Percentiles rank a stretch among this genome's conserved stretches.
These are phyloP conservation scores for Cladosporium velox DNA, from an alignment of 2,329 filamentous ascomycete genomes.

Conservation along the genomic window DNA sequence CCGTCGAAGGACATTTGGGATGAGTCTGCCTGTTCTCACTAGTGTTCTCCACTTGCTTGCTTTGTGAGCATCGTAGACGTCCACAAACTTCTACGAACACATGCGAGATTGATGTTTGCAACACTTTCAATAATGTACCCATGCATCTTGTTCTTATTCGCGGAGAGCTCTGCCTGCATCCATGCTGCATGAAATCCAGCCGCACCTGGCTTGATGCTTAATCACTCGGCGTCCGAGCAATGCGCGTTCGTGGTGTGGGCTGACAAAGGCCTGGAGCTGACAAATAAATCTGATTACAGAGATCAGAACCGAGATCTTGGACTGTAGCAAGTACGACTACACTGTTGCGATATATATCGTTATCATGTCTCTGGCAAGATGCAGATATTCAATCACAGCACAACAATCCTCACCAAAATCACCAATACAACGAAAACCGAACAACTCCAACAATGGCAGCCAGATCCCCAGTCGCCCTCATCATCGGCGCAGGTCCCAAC, in stretches of 20 bases:
- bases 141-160: neutral
- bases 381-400: neutral
- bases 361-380: neutral
- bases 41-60: no score
- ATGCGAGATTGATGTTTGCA: neutral
- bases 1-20: no score
- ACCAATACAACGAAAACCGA: neutral
- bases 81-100: neutral
- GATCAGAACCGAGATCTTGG: neutral
- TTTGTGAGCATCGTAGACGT: neutral
- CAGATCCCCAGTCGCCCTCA: constrained; percentile 35
- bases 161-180: neutral
- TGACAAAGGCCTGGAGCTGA: neutral
- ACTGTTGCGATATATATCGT: neutral
- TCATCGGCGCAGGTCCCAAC: constrained; percentile 48
- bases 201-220: neutral
- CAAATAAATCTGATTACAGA: neutral
- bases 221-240: neutral
- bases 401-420: neutral
- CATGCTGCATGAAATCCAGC: neutral
- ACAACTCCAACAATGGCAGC: neutral
- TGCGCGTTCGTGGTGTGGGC: neutral
- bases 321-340: neutral
- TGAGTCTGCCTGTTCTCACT: no score
- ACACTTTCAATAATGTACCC: neutral